Evolutionary conservation across 2,329 filamentous ascomycete species (phyloP).

Genomic region (Fusarium kyushuense): DNA sequence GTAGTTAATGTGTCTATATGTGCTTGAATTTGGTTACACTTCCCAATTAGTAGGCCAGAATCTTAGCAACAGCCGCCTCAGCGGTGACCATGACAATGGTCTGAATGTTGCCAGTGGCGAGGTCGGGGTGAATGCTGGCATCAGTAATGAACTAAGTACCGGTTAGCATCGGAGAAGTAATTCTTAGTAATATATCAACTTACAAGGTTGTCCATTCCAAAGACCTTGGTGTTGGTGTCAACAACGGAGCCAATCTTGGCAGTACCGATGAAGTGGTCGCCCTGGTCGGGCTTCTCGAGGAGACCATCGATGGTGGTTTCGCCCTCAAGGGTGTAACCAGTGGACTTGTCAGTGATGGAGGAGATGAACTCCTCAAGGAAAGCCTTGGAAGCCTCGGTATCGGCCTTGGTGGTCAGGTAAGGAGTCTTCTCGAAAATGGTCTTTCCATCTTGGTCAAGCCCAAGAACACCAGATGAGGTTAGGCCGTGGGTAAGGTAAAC

Average conservation of each 20-base stretch:
- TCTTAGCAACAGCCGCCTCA: slow-evolving; percentile 65
- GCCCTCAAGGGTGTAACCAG: slow-evolving; percentile 23
- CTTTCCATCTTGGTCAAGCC: slow-evolving; percentile 67
- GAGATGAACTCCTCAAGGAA: slow-evolving; percentile 71
- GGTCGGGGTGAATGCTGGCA: slow-evolving; percentile 75
- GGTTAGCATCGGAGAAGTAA: background rate
- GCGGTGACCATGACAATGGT: slow-evolving; percentile 72
- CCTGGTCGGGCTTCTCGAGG: slow-evolving; percentile 51
- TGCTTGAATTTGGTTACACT: background rate
- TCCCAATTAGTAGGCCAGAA: slow-evolving; percentile 12
- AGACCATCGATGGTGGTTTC: slow-evolving; percentile 48
- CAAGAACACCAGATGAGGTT: slow-evolving; percentile 70
- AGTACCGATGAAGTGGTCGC: slow-evolving; percentile 66
- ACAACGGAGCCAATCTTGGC: slow-evolving; percentile 74
- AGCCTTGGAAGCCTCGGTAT: slow-evolving; percentile 72
- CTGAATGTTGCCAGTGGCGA: slow-evolving; percentile 74
- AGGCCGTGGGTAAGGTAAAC: slow-evolving; percentile 73
- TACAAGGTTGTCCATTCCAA: slow-evolving; percentile 72
- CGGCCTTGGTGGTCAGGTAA: slow-evolving; percentile 69
- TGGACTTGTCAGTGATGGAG: slow-evolving; percentile 57
- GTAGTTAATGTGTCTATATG: too few species aligned
- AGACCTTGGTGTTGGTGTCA: slow-evolving; percentile 71
- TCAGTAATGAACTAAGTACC: slow-evolving; percentile 67
- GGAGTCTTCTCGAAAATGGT: slow-evolving; percentile 70
- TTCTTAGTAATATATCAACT: background rate